phyloP scores from a whole-genome alignment of 345 rosid genomes.

The Triadica sebifera region DNA sequence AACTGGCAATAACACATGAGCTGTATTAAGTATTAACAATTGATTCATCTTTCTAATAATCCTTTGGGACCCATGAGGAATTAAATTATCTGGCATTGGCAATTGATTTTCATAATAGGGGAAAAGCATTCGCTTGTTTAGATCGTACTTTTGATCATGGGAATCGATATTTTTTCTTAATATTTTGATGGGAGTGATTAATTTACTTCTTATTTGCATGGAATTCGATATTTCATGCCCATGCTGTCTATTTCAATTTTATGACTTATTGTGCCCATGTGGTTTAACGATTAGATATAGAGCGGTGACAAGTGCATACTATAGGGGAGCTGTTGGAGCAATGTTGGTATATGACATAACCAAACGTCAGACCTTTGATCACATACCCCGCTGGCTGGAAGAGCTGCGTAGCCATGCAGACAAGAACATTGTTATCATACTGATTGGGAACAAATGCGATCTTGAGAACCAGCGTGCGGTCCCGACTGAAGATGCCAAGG shows the following conservation, averaged over 20 bases:
- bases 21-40: too few species aligned
- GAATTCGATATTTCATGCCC: background rate
- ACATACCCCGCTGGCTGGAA: conserved; percentile 83
- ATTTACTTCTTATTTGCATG: background rate
- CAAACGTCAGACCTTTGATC: conserved; percentile 72
- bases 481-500: conserved; percentile 66
- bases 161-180: background rate
- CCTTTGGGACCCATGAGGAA: background rate
- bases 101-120: background rate
- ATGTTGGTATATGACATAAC: conserved; percentile 77
- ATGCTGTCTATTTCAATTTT: background rate
- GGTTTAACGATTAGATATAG: conserved; percentile 49
- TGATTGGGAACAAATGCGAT: conserved; percentile 72
- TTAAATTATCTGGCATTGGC: too few species aligned
- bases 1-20: too few species aligned
- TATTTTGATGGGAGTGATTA: background rate
- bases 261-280: conserved; percentile 7
- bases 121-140: background rate
- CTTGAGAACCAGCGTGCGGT: conserved; percentile 64
- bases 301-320: conserved; percentile 85
- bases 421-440: conserved; percentile 75
- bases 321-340: conserved; percentile 91
- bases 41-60: too few species aligned
- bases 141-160: background rate
- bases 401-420: conserved; percentile 75